Percentiles rank a stretch among this genome's conserved stretches.
These are phyloP conservation scores for Leptodontidium sp. DNA, from an alignment of 2,329 filamentous ascomycete genomes.

Conservation along the genomic window DNA sequence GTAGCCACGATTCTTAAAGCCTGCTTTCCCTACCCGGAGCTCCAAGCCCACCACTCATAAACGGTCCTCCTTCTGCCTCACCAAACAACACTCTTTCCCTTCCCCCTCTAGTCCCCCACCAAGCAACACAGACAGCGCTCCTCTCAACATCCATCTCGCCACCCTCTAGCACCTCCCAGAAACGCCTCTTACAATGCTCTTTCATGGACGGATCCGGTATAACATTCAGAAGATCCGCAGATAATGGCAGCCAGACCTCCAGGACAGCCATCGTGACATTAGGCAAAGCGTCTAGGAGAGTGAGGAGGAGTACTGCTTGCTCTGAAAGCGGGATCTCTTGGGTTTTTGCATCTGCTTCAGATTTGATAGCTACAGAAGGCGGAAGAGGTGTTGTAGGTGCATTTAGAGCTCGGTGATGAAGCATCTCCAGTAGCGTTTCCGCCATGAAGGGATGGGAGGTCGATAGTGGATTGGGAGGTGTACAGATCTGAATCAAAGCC, in stretches of 20 bases:
- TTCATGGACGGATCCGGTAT: conserved; percentile 64
- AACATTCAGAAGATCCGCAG: conserved; percentile 64
- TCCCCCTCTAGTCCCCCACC: conserved; percentile 67
- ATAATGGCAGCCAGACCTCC: conserved; percentile 71
- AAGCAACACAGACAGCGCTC: conserved; percentile 69
- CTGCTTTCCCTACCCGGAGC: conserved; percentile 35
- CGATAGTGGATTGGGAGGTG: conserved; percentile 69
- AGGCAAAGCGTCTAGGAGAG: conserved; percentile 70
- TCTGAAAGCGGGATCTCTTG: conserved; percentile 57
- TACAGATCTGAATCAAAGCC: conserved; percentile 70
- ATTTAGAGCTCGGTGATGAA: conserved; percentile 64
- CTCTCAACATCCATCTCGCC: conserved; percentile 78
- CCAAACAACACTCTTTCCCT: conserved; percentile 44
- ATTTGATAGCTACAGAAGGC: conserved; percentile 35
- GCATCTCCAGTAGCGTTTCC: conserved; percentile 69
- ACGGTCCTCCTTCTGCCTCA: conserved; percentile 31
- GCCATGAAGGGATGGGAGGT: conserved; percentile 69
- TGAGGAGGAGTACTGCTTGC: conserved; percentile 69
- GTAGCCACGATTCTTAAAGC: conserved; percentile 29
- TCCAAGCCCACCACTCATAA: conserved; percentile 45
- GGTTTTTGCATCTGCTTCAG: conserved; percentile 43
- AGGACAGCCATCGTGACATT: conserved; percentile 65
- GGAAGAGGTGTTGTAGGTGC: conserved; percentile 58
- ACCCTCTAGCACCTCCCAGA: conserved; percentile 70
- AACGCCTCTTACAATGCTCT: conserved; percentile 64